Conservation (phyloP, 75 land plant species). For the Ceratopteris richardii region DNA sequence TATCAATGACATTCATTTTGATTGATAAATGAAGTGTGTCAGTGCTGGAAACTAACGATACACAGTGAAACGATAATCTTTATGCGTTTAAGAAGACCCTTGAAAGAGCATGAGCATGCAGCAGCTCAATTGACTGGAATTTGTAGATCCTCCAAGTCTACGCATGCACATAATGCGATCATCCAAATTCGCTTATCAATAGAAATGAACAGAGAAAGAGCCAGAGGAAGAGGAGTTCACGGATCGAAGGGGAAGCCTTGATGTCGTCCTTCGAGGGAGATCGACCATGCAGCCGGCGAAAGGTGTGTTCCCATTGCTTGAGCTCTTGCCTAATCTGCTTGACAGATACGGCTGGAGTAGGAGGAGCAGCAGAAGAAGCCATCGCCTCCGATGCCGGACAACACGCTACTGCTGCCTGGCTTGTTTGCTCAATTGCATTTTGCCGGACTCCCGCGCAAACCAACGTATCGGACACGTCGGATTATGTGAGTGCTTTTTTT, state of each 20-base stretch:
- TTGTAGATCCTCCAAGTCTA: no score
- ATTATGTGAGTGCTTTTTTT: no score
- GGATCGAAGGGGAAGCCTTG: slow-evolving; percentile 8
- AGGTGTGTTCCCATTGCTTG: slow-evolving; percentile 11
- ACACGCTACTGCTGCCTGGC: no score
- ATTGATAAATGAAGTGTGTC: no score
- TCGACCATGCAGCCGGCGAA: slow-evolving; percentile 4
- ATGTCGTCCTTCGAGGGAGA: slow-evolving; percentile 9
- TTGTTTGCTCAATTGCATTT: no score
- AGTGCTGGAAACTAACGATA: no score
- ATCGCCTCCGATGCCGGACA: neutral
- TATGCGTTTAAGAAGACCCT: no score
- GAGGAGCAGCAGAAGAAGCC: neutral
- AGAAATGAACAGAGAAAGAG: neutral
- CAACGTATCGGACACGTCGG: no score
- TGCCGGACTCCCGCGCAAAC: no score
- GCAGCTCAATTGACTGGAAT: neutral
- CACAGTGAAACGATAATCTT: no score
- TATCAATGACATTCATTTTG: neutral
- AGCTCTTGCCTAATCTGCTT: slow-evolving; percentile 4
- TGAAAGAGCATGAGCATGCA: neutral
- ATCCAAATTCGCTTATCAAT: neutral
- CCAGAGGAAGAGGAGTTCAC: neutral
- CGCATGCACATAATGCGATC: neutral
- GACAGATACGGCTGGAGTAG: neutral